Evolutionary conservation across 1,139 yeast genomes (phyloP).

Genomic region (Blastobotrys elegans): DNA sequence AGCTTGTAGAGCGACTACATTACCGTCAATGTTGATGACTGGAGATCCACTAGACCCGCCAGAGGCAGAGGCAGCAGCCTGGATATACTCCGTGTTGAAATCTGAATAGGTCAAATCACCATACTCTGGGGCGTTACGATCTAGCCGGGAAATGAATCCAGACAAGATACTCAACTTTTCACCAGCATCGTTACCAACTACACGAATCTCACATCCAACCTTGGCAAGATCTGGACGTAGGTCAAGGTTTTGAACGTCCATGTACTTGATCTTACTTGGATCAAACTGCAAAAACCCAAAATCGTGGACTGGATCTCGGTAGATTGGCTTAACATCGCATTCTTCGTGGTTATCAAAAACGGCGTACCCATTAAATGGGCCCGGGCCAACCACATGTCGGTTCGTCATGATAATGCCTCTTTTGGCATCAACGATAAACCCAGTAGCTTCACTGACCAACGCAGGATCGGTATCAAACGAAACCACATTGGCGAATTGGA

Average conservation of each 20-base stretch:
- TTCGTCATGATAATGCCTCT: constrained; percentile 83
- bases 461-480: constrained; percentile 84
- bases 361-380: constrained; percentile 87
- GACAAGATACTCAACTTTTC: constrained; percentile 84
- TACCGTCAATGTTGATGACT: constrained; percentile 81
- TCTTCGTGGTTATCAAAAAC: constrained; percentile 95
- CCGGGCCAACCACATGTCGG: constrained; percentile 93
- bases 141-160: constrained; percentile 85
- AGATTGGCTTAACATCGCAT: constrained; percentile 68
- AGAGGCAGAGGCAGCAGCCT: constrained; percentile 93
- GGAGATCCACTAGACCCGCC: constrained; percentile 98
- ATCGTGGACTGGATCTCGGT: constrained; percentile 65
- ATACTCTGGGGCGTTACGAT: constrained; percentile 92
- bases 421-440: constrained; percentile 84
- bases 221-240: constrained; percentile 77
- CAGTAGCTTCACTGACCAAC: constrained; percentile 85
- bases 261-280: constrained; percentile 65
- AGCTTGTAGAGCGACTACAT: constrained; percentile 88
- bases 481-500: constrained; percentile 82
- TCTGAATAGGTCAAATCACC: constrained; percentile 88
- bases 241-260: constrained; percentile 61
- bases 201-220: constrained; percentile 89
- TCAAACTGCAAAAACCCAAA: constrained; percentile 81
- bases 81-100: constrained; percentile 92
- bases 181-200: constrained; percentile 95